Evolutionary conservation across 2,329 filamentous ascomycete species (phyloP).

Genomic region (Fonsecaea monophora): DNA sequence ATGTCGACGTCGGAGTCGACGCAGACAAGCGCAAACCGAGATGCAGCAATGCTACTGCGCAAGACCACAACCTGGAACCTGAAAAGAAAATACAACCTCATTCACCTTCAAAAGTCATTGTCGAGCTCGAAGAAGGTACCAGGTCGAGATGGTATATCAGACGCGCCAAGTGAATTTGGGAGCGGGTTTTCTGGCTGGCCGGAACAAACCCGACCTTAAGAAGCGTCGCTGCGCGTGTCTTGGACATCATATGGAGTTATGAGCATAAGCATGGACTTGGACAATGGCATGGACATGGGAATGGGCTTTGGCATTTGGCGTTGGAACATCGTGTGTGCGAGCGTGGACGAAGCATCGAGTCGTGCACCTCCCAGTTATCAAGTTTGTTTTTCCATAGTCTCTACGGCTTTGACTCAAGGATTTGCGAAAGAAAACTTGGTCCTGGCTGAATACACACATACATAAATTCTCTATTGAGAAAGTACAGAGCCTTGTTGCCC

Average conservation of each 20-base stretch:
- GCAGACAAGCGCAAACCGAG: not conserved
- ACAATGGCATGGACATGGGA: not conserved
- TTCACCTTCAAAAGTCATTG: slow-evolving; percentile 24
- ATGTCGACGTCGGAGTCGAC: not conserved
- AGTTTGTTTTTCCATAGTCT: not conserved
- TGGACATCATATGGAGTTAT: not conserved
- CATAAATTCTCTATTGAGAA: too few relatives aligned
- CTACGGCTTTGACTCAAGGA: not conserved
- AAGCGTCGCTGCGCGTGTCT: not conserved
- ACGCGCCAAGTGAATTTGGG: slow-evolving; percentile 25
- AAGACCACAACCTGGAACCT: not conserved
- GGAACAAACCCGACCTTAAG: not conserved
- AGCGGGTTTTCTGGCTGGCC: not conserved
- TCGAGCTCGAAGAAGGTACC: slow-evolving; percentile 35
- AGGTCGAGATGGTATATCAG: slow-evolving; percentile 32
- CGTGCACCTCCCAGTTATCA: not conserved
- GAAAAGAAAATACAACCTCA: slow-evolving; percentile 1
- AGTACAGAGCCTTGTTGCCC: too few relatives aligned
- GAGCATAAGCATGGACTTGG: not conserved
- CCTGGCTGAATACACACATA: too few relatives aligned
- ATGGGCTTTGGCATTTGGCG: not conserved
- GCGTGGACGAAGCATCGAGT: not conserved
- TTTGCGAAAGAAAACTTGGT: too few relatives aligned
- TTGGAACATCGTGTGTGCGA: not conserved
- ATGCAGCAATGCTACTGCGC: not conserved